phyloP scores from a whole-genome alignment of 2,329 filamentous ascomycete genomes.

The Alternaria panax region DNA sequence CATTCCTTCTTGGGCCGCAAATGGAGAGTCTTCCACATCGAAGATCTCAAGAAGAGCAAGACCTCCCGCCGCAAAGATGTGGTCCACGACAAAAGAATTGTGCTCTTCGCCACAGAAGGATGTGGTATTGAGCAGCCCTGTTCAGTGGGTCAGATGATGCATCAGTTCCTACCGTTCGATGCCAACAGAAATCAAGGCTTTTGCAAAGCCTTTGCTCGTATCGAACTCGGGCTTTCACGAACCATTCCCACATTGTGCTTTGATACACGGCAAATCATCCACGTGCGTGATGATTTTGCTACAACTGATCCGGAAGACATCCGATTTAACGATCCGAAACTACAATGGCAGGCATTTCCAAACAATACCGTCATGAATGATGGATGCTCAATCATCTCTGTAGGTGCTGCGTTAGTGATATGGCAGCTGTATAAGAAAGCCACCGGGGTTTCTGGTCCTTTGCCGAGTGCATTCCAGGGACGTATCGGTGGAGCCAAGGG shows the following conservation, averaged over 20 bases:
- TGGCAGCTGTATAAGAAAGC: constrained; percentile 59
- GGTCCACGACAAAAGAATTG: constrained; percentile 32
- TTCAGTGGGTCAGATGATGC: constrained; percentile 40
- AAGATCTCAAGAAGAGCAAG: constrained; percentile 48
- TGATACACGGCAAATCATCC: constrained; percentile 45
- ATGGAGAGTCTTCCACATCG: constrained; percentile 52
- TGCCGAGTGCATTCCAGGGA: constrained; percentile 71
- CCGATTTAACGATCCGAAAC: constrained; percentile 45
- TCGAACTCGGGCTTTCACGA: constrained; percentile 54
- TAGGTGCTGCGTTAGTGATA: constrained; percentile 63
- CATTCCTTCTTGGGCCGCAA: constrained; percentile 52
- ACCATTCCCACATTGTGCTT: constrained; percentile 51
- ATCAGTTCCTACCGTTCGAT: constrained; percentile 51
- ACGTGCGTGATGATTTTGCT: constrained; percentile 40
- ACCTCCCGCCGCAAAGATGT: constrained; percentile 15
- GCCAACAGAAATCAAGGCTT: constrained; percentile 48
- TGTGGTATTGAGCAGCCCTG: constrained; percentile 30
- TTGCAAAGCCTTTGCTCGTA: constrained; percentile 53
- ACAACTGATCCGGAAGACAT: constrained; percentile 45
- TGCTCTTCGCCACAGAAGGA: constrained; percentile 49
- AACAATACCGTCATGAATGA: constrained; percentile 54
- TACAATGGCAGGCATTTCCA: constrained; percentile 31
- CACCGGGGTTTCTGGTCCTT: constrained; percentile 68
- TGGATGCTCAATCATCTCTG: constrained; percentile 71
- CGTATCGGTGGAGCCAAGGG: constrained; percentile 78